These are phyloP conservation scores for Adansonia digitata DNA, from an alignment of 345 rosid species.

Conservation along the genomic window DNA sequence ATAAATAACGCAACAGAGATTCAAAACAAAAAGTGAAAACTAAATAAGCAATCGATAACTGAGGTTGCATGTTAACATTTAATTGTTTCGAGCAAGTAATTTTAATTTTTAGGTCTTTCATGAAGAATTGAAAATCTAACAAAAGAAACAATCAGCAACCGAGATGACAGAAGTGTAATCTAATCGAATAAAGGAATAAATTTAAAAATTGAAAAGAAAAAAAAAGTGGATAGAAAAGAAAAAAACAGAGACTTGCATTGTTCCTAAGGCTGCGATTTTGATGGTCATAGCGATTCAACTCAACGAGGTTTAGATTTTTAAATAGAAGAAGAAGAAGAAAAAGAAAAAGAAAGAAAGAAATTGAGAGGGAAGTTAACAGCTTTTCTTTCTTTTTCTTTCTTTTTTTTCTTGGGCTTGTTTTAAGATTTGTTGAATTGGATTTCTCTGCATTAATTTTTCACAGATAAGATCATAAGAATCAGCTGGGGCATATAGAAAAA, in stretches of 20 bases:
- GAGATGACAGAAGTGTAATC: neutral
- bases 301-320: neutral
- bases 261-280: constrained; percentile 4
- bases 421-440: neutral
- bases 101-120: neutral
- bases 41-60: neutral
- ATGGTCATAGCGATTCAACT: constrained; percentile 12
- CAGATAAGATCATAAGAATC: neutral
- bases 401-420: neutral
- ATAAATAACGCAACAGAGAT: neutral
- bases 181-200: neutral
- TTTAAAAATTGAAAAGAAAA: neutral
- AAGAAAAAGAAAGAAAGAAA: neutral
- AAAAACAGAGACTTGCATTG: constrained; percentile 10
- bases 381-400: too few species aligned
- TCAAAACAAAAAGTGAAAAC: neutral
- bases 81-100: neutral
- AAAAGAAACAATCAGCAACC: neutral
- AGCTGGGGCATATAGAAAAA: neutral
- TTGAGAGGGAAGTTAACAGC: neutral
- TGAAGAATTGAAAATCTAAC: neutral
- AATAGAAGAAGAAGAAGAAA: neutral
- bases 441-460: neutral
- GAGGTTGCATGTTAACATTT: neutral
- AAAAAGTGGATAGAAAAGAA: neutral